Evolutionary conservation across 2,329 filamentous ascomycete species (phyloP), one percentile per base, ranked within the genome.

Genomic region (Grosmannia serpens): DNA sequence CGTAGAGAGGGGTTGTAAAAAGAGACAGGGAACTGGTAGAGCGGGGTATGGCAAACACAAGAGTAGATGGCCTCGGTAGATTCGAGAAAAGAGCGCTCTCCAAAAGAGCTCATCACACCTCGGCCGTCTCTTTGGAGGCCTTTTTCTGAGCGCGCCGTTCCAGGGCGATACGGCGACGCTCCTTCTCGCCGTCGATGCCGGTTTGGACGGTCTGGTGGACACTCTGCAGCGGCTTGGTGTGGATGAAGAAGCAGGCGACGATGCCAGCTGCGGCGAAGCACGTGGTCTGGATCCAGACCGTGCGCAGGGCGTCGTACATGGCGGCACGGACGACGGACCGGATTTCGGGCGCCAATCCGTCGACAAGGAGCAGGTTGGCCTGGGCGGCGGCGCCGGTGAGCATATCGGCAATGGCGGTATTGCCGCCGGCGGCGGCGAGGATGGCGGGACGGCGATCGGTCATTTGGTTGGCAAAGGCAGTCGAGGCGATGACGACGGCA

Each of bases 141-240:
- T 60, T 60, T 27, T 27, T 58, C 22, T 35, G 41, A 10, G 53
- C 53, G 13, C 55, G 55, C 9, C 11, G 33, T 33, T 50, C 62
- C 4, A 60, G 53, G 5, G 59, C 62, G n/a, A 63, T 60, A n/a
- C 58, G 60, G 1, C 63, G 62, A 1, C 63, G 62, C 58, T 59
- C 60, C 38, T 63, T 3, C 44, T 64, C 63, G 53, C 63, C 63
- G 15, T 57, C 58, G 59, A 85, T 65, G 0, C 82, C 82, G 0
- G 82, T 84, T 73, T 81, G 79, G 65, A 82, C 76, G 67, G 81
- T 79, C 54, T 75, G 73, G 59, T 84, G 81, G 31, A 80, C 71
- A 63, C 75, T 77, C 67, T 74, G 79, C 59, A 85, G 71, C 60
- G 71, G 72, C 59, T 72, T 74, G 62, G 77, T 75, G 49, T 72